A percentile compares a stretch with the other conserved stretches of the same genome.
Conservation (phyloP, 352 stramenopile genomes). For the Pythium coloratum region DNA sequence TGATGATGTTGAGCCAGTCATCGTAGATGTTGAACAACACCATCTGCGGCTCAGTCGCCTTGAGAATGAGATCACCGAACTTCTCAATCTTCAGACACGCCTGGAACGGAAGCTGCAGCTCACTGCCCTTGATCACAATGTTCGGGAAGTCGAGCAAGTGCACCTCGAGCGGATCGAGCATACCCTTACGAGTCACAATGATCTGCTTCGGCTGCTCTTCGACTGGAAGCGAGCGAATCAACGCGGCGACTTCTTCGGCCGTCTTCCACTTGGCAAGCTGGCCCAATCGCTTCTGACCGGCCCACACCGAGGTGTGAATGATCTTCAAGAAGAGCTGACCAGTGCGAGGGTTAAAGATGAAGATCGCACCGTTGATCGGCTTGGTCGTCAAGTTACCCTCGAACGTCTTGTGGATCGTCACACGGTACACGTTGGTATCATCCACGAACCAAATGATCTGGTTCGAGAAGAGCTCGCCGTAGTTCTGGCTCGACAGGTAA, state of each 20-base stretch:
- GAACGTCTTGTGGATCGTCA: constrained; percentile 99
- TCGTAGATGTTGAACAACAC: constrained; percentile 99
- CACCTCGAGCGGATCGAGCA: constrained; percentile 99
- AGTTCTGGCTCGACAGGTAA: constrained; percentile 99
- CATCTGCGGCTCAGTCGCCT: constrained; percentile 99
- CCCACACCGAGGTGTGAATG: constrained; percentile 99
- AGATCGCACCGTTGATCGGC: constrained; percentile 99
- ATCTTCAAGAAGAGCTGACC: constrained; percentile 99
- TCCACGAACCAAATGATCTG: constrained; percentile 99
- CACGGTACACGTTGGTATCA: constrained; percentile 98
- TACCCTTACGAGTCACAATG: constrained; percentile 99
- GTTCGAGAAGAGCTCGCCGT: constrained; percentile 99
- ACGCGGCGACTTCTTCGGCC: constrained; percentile 98
- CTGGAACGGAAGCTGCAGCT: constrained; percentile 99
- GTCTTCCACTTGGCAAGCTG: constrained; percentile 99
- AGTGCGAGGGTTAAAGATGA: constrained; percentile 99
- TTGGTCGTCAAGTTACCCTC: constrained; percentile 99
- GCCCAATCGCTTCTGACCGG: constrained; percentile 98
- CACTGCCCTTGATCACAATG: constrained; percentile 99
- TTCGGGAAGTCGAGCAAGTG: constrained; percentile 99
- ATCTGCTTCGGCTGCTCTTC: constrained; percentile 99
- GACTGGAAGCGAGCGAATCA: constrained; percentile 98
- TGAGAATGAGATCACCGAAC: constrained; percentile 99
- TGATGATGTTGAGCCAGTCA: constrained; percentile 99
- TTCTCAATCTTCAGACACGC: constrained; percentile 99